phyloP scores from a whole-genome alignment of 371 early-diverging fungal genomes.

The Rhizomucor pusillus region DNA sequence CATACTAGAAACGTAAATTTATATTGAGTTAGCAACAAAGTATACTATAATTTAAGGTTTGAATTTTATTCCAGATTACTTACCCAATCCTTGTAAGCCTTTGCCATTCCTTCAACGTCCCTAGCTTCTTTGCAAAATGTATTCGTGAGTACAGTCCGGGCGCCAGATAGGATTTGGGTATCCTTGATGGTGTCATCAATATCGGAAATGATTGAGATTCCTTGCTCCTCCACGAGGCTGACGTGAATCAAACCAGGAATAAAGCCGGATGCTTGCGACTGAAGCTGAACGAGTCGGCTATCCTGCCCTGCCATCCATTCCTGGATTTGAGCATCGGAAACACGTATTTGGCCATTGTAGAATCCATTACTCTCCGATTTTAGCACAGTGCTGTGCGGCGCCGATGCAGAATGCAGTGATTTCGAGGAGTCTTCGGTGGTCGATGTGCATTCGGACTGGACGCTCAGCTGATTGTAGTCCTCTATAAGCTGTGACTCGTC shows the following conservation, averaged over 20 bases:
- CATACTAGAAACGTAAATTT: conserved; percentile 27
- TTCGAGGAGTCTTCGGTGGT: background rate
- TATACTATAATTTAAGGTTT: background rate
- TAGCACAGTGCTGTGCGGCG: background rate
- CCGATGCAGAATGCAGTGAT: background rate
- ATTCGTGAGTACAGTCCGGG: conserved; percentile 60
- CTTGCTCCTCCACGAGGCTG: conserved; percentile 53
- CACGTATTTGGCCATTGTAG: conserved; percentile 20
- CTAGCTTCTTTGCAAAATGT: conserved; percentile 67
- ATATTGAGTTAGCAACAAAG: background rate
- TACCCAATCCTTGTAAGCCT: conserved; percentile 64
- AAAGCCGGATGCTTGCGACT: conserved; percentile 14
- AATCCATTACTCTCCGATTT: conserved; percentile 24
- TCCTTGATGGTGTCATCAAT: conserved; percentile 91
- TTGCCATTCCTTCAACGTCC: conserved; percentile 71
- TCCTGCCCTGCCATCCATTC: conserved; percentile 33
- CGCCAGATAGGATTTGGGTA: conserved; percentile 70
- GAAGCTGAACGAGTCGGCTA: conserved; percentile 27
- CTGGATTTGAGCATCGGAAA: conserved; percentile 22
- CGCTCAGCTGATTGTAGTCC: no score
- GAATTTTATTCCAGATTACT: conserved; percentile 14
- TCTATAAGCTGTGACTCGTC: background rate
- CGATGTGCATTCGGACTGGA: background rate
- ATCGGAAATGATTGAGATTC: conserved; percentile 83
- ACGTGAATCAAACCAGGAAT: conserved; percentile 35